Evolutionary conservation across 169 alveolate genomes (phyloP).

Genomic region (Plasmodium billcollinsi): DNA sequence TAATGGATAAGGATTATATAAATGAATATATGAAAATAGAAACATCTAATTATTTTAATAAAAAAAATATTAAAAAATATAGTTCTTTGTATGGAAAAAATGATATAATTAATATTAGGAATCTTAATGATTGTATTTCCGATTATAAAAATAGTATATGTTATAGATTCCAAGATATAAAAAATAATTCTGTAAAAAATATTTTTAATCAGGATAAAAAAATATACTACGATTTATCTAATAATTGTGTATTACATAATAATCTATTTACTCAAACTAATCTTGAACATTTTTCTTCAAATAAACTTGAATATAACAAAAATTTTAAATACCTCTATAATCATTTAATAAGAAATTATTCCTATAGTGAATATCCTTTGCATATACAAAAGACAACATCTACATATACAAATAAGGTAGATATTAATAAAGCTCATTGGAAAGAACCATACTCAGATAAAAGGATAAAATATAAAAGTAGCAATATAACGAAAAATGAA

Average conservation of each 20-base stretch:
- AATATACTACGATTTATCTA: neutral
- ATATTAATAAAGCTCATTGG: neutral
- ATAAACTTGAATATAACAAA: constrained; percentile 45
- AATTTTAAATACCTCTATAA: neutral
- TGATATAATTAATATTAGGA: constrained; percentile 19
- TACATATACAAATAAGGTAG: neutral
- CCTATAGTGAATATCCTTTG: neutral
- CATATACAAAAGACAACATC: neutral
- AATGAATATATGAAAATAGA: too few species aligned
- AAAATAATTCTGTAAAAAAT: neutral
- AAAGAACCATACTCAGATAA: neutral
- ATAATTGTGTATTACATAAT: constrained; percentile 4
- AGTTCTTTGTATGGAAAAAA: constrained; percentile 3
- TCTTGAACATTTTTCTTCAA: constrained; percentile 19
- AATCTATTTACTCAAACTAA: constrained; percentile 8
- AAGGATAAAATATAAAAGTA: too few species aligned
- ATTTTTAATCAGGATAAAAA: neutral
- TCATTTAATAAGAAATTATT: neutral
- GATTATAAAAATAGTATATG: neutral
- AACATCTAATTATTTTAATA: too few species aligned
- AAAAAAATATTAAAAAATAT: too few species aligned
- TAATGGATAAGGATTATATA: too few species aligned
- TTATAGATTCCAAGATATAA: constrained; percentile 1
- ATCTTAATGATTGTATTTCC: constrained; percentile 1
- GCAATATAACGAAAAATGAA: too few species aligned